A percentile compares a stretch with the other conserved stretches of the same genome.
These are phyloP conservation scores for Pseudogymnoascus pannorum DNA, from an alignment of 2,329 filamentous ascomycete genomes.

Conservation along the genomic window DNA sequence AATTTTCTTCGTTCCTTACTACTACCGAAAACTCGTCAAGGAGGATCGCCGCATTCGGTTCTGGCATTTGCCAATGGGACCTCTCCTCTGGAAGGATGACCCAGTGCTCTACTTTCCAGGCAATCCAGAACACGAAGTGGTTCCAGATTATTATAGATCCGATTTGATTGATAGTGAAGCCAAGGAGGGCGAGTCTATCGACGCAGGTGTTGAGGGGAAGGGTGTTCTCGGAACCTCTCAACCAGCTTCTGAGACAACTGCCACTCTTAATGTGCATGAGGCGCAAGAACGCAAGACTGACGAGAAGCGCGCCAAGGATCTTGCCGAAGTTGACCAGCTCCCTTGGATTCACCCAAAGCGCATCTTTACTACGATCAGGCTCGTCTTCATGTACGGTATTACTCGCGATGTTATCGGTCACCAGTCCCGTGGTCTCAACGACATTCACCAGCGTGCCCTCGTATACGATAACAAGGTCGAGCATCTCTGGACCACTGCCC, in stretches of 20 bases:
- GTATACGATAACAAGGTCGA: conserved; percentile 66
- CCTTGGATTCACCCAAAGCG: conserved; percentile 18
- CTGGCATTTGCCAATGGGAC: conserved; percentile 29
- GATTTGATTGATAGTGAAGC: not conserved
- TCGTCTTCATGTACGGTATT: conserved; percentile 22
- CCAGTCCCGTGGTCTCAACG: conserved; percentile 11
- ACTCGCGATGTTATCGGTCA: conserved; percentile 15
- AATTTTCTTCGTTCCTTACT: conserved; percentile 32
- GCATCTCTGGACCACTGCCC: conserved; percentile 48
- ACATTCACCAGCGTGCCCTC: conserved; percentile 18
- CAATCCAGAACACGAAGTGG: conserved; percentile 19
- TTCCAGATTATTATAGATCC: conserved; percentile 25
- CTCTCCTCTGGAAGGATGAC: conserved; percentile 27
- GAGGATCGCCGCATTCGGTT: conserved; percentile 27
- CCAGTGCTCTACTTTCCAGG: conserved; percentile 22
- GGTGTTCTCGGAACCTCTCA: not conserved
- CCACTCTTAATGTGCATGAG: not conserved
- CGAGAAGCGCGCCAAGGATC: conserved; percentile 14
- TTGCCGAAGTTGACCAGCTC: conserved; percentile 15
- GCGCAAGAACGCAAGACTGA: not conserved
- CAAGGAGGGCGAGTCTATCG: conserved; percentile 8
- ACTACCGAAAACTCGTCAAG: conserved; percentile 25
- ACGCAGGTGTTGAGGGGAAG: not conserved
- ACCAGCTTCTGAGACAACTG: not conserved
- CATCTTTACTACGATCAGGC: conserved; percentile 17